These are phyloP conservation scores for Piper betle DNA, from an alignment of 164 flowering plant species.

Conservation along the genomic window DNA sequence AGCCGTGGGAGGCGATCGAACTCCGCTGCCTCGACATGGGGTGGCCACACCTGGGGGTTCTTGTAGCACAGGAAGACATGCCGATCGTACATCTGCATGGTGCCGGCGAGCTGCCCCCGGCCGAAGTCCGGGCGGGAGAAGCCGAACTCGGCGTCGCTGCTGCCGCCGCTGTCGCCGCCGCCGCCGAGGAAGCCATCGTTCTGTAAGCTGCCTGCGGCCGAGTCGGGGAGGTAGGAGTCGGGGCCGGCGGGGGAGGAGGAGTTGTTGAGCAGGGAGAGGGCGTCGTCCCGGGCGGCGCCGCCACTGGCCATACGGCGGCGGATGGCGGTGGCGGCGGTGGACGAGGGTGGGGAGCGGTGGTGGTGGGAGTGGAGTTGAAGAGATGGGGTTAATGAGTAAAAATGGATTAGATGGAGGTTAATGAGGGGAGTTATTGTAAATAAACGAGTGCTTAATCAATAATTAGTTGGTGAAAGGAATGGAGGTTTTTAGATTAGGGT, in stretches of 20 bases:
- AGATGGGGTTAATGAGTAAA: neutral
- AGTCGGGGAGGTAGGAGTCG: slow-evolving; percentile 27
- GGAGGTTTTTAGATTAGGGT: too few relatives aligned
- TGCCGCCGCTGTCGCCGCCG: slow-evolving; percentile 16
- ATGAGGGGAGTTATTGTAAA: too few relatives aligned
- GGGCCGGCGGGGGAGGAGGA: slow-evolving; percentile 44
- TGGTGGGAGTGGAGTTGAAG: neutral
- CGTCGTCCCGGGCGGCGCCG: too few relatives aligned
- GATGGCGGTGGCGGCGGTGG: too few relatives aligned
- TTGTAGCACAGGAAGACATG: slow-evolving; percentile 90
- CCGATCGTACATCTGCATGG: slow-evolving; percentile 59
- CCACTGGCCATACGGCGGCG: too few relatives aligned
- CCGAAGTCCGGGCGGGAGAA: slow-evolving; percentile 57
- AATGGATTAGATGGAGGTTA: neutral
- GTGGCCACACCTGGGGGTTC: slow-evolving; percentile 81
- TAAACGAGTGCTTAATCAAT: too few relatives aligned
- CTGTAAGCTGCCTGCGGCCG: slow-evolving; percentile 73
- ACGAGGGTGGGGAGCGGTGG: neutral
- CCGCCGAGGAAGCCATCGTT: slow-evolving; percentile 37
- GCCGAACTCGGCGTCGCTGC: slow-evolving; percentile 55
- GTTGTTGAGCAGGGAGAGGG: too few relatives aligned
- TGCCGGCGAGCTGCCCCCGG: slow-evolving; percentile 45
- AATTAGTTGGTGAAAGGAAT: too few relatives aligned
- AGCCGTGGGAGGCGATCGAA: slow-evolving; percentile 88
- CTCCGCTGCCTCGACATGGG: slow-evolving; percentile 76